A percentile compares a stretch with the other conserved stretches of the same genome.
These are phyloP conservation scores for Tribonema minus DNA, from an alignment of 108 stramenopile species.

Conservation along the genomic window DNA sequence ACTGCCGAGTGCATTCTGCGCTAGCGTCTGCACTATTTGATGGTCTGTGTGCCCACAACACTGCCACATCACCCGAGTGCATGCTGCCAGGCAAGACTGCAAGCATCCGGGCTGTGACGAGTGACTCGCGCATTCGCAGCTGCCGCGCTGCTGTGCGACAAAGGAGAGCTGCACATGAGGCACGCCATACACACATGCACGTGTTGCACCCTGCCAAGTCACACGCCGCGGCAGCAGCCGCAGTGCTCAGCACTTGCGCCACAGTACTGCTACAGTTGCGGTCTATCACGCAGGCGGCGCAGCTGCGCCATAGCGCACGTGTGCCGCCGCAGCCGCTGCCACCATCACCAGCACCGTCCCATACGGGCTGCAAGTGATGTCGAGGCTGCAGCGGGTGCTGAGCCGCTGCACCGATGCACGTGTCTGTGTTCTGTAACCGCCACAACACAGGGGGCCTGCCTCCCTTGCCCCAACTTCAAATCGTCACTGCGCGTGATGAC, in stretches of 20 bases:
- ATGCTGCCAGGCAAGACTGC: constrained; percentile 83
- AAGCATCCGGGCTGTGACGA: constrained; percentile 74
- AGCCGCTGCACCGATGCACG: too few species aligned
- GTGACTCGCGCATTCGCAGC: constrained; percentile 69
- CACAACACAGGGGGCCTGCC: too few species aligned
- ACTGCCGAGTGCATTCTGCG: too few species aligned
- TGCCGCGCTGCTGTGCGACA: constrained; percentile 61
- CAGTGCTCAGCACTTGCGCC: constrained; percentile 54
- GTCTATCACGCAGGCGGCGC: constrained; percentile 87
- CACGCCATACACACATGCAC: constrained; percentile 94
- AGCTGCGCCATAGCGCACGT: constrained; percentile 96
- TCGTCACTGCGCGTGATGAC: too few species aligned
- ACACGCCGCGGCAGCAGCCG: constrained; percentile 52
- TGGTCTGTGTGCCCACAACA: constrained; percentile 76
- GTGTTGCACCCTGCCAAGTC: neutral
- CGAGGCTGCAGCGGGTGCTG: too few species aligned
- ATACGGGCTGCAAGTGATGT: too few species aligned
- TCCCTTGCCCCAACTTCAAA: too few species aligned
- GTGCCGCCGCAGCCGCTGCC: constrained; percentile 64
- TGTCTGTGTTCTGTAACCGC: too few species aligned
- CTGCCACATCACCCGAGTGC: constrained; percentile 71
- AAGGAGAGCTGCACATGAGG: constrained; percentile 88
- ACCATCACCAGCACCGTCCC: too few species aligned
- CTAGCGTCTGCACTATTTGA: too few species aligned
- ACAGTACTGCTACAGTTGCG: constrained; percentile 75